Evolutionary conservation across 352 stramenopile species (phyloP), one percentile per base, ranked within the genome.

Genomic region (Blastocystis sp.): DNA sequence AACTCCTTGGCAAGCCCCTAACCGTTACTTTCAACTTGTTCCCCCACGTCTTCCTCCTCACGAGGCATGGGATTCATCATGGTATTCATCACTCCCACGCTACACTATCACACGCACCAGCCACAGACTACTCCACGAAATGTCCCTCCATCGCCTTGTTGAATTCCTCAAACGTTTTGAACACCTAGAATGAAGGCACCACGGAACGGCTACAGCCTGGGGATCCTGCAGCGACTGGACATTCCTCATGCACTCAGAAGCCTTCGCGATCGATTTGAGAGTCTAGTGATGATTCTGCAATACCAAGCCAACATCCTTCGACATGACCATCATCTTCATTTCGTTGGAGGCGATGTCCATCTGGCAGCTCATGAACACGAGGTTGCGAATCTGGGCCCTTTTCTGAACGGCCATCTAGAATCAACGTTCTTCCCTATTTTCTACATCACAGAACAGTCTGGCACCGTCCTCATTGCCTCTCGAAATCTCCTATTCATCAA

Each of bases 401-500:
- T 64, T 48, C 52, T 66, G 52, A 4, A 61, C 52, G 52, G 52
- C 56, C 52, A 66, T 43, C 71, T 81, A 65, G n/a, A 65, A 9
- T 28, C 19, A 81, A 67, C 9, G 40, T 19, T 28, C 17, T 41
- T 7, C 7, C 11, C 41, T 10, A 14, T 23, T 34, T 34, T 14
- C 14, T 40, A 81, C 71, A 19, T 81, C 28, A 7, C 41, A 59
- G 40, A 64, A 81, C 40, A 81, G 45, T 53, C 52, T 21, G 19
- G 71, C 71, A 45, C 71, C 71, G 34, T 81, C 71, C n/a, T 67
- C 40, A 21, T 81, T 81, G n/a, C 41, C 71, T 67, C 71, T 64
- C 17, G 11, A 52, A 10, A 81, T 52, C 45, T 81, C 71, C 71
- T 81, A 81, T 21, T 11, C 17, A 19, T 74, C n/a, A 74, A 74